Base-by-base conservation (phyloP, 2,329 filamentous ascomycete species). In the Falciphora oryzae region DNA sequence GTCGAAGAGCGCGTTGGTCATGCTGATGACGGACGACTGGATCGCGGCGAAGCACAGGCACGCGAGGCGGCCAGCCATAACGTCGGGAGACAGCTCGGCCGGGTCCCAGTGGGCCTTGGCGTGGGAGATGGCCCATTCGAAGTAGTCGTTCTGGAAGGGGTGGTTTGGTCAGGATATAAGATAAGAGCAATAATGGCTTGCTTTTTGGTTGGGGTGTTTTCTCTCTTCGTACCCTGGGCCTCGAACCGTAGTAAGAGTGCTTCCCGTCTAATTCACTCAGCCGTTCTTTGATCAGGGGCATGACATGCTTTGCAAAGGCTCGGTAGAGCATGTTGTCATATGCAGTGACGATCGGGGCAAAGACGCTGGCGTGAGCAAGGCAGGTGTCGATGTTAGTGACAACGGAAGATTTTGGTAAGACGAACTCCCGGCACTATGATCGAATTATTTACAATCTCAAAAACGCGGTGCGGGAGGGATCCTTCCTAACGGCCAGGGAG, bases 71-170 rank as follows among this genome's bases (percentile, higher is more conserved):
- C 70, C 69, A 11, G 74, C 67, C 65, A 76, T 75, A 38, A 78
- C 71, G 27, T 71, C 69, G 2, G 73, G 67, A 4, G 71, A 69
- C 25, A 74, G 68, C 59, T 75, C 70, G n/a, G 63, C 60, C 10
- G 70, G 69, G 65, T 75, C 70, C 58, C 67, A 53, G 64, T 75
- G 73, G 14, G 68, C 65, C 16, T 73, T 65, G 16, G 75, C 75
- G 65, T 78, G 74, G 61, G 72, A 67, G 27, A 79, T 73, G 1
- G 72, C 73, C 76, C 76, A 79, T 67, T 77, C 74, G 14, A 78
- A 69, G 65, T 77, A 79, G 66, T 78, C 76, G 63, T 75, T 74
- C 71, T 73, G 35, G 16, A 4, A 25, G 8, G 50, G 18, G 28
- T 32, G 32, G 18, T 25, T 7, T 31, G 16, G 4, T 57, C 25